Percentiles rank a stretch among this genome's conserved stretches.
Conservation (phyloP, 495 filamentous ascomycete species). For the Daldinia concentrica region DNA sequence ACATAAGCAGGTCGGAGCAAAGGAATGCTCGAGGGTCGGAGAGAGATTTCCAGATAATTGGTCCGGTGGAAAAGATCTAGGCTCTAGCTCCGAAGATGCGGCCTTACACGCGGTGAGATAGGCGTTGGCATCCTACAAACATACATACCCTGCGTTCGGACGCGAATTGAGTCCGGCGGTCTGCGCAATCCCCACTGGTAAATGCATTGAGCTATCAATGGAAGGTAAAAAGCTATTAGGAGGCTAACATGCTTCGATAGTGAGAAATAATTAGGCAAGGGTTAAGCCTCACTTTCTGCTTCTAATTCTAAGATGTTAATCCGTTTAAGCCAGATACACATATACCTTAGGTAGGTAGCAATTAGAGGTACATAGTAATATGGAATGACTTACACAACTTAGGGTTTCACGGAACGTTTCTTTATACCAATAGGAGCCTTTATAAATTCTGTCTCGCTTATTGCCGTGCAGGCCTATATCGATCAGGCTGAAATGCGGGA, state of each 20-base stretch:
- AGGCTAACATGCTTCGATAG: neutral
- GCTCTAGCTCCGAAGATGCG: constrained; percentile 28
- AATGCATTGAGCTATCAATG: neutral
- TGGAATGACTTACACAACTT: constrained; percentile 15
- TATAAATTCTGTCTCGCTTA: constrained; percentile 32
- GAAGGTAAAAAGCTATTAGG: neutral
- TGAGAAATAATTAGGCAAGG: neutral
- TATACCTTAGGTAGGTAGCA: neutral
- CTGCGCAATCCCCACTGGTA: constrained; percentile 20
- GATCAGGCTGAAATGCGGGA: constrained; percentile 35
- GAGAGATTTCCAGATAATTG: constrained; percentile 36
- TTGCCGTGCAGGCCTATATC: constrained; percentile 23
- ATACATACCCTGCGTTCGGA: constrained; percentile 16
- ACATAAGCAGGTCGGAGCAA: constrained; percentile 31
- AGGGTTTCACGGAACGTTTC: constrained; percentile 4
- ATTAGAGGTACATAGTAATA: neutral
- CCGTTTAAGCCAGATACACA: neutral
- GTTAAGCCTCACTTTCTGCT: neutral
- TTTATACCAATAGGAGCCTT: constrained; percentile 19
- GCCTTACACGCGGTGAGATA: constrained; percentile 25
- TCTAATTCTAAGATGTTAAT: constrained; percentile 2
- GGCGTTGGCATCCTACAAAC: constrained; percentile 12
- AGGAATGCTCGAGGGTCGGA: constrained; percentile 32
- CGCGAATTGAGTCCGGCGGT: constrained; percentile 22
- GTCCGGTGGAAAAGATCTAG: constrained; percentile 26